Evolutionary conservation across 371 early-diverging fungal genomes (phyloP).

Genomic region (Mortierella sp.): DNA sequence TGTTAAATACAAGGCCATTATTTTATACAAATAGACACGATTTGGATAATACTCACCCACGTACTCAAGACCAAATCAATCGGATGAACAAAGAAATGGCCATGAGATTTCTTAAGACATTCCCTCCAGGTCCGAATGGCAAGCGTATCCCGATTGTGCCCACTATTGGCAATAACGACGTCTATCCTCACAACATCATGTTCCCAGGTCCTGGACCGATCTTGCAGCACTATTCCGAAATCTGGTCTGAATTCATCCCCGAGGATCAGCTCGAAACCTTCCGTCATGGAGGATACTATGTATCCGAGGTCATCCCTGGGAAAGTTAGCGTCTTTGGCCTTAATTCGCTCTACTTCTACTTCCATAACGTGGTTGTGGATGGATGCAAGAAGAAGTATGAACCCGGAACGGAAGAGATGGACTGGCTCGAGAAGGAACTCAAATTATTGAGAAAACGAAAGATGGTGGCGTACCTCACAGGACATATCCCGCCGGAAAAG

Average conservation of each 20-base stretch:
- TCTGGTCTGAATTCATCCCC: slow-evolving; percentile 74
- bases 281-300: slow-evolving; percentile 77
- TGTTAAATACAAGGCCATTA: neutral
- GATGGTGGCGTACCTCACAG: slow-evolving; percentile 72
- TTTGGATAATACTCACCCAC: slow-evolving; percentile 72
- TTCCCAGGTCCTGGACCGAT: slow-evolving; percentile 60
- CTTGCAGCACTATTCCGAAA: slow-evolving; percentile 61
- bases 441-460: slow-evolving; percentile 36
- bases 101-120: slow-evolving; percentile 42
- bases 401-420: slow-evolving; percentile 75
- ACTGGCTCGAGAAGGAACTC: slow-evolving; percentile 77
- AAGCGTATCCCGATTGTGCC: slow-evolving; percentile 67
- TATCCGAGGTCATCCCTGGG: slow-evolving; percentile 63
- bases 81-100: slow-evolving; percentile 62
- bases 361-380: slow-evolving; percentile 73
- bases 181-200: slow-evolving; percentile 79
- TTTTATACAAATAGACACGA: slow-evolving; percentile 69
- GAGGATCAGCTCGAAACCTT: slow-evolving; percentile 66
- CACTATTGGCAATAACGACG: slow-evolving; percentile 86
- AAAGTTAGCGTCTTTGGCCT: slow-evolving; percentile 68
- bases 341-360: slow-evolving; percentile 81
- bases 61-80: slow-evolving; percentile 69
- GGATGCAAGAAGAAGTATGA: slow-evolving; percentile 68
- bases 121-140: slow-evolving; percentile 30
- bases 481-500: slow-evolving; percentile 81